Percentiles rank a stretch among this genome's conserved stretches.
Evolutionary conservation across 768 basidiomycete species (phyloP).

Genomic region (Psilocybe azurescens): DNA sequence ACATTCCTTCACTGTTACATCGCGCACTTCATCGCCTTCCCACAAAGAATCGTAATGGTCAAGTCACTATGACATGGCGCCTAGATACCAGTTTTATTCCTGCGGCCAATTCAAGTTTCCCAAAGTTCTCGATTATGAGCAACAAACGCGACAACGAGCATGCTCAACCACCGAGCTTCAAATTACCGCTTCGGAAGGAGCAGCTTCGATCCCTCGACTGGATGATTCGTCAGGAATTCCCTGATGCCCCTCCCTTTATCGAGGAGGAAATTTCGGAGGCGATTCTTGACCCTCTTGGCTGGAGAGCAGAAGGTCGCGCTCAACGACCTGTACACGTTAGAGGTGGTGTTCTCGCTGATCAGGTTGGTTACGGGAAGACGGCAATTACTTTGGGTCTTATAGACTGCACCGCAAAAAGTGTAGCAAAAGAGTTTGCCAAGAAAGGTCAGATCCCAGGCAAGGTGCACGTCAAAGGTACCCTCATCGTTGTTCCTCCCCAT

Average conservation of each 20-base stretch:
- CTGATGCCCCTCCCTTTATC: conserved; percentile 70
- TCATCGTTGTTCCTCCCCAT: conserved; percentile 90
- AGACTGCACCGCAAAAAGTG: conserved; percentile 65
- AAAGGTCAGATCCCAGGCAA: conserved; percentile 60
- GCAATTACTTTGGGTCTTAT: conserved; percentile 93
- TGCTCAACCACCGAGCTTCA: conserved; percentile 81
- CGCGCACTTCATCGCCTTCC: conserved; percentile 86
- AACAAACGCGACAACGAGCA: conserved; percentile 78
- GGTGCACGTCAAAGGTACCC: conserved; percentile 79
- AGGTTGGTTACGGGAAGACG: conserved; percentile 97
- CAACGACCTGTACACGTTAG: conserved; percentile 75
- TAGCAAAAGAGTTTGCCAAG: conserved; percentile 62
- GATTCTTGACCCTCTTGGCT: conserved; percentile 82
- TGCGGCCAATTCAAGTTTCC: conserved; percentile 57
- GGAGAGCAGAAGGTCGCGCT: conserved; percentile 94
- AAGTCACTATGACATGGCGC: conserved; percentile 72
- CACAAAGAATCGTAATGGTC: conserved; percentile 49
- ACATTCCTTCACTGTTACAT: conserved; percentile 86
- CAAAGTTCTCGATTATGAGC: conserved; percentile 73
- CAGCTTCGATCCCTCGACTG: conserved; percentile 90
- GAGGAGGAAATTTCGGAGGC: conserved; percentile 97
- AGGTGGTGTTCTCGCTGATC: conserved; percentile 93
- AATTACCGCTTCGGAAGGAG: conserved; percentile 74
- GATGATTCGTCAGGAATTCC: conserved; percentile 86
- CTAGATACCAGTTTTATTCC: conserved; percentile 81